Percentiles rank a stretch among this genome's conserved stretches.
Evolutionary conservation across 352 stramenopile species (phyloP).

Genomic region (Phytopythium kandeliae): DNA sequence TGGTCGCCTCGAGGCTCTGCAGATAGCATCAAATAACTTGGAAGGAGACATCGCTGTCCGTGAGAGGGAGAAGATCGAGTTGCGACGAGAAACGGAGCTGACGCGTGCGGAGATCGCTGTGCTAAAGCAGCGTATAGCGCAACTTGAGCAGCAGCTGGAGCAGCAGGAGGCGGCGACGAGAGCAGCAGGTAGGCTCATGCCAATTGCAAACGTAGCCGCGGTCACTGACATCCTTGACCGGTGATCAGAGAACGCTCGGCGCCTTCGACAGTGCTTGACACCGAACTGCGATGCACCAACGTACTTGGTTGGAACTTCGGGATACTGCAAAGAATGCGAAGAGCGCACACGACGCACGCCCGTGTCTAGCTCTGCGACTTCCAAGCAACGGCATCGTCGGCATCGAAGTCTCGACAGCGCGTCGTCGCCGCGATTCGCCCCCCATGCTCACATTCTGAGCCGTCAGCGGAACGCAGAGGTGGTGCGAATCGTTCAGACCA

Average conservation of each 20-base stretch:
- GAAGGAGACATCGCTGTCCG: conserved; percentile 7
- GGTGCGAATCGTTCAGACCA: conserved; percentile 28
- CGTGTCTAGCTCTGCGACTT: neutral
- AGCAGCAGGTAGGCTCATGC: conserved; percentile 20
- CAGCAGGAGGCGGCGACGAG: conserved; percentile 28
- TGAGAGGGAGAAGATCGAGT: conserved; percentile 7
- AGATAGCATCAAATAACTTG: conserved; percentile 5
- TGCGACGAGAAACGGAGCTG: conserved; percentile 17
- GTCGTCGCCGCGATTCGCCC: conserved; percentile 13
- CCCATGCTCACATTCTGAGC: conserved; percentile 4
- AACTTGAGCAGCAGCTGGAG: conserved; percentile 43
- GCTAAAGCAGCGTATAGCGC: conserved; percentile 21
- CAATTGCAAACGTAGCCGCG: neutral
- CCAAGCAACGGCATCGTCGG: conserved; percentile 21
- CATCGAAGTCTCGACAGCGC: conserved; percentile 46
- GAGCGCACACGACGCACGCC: conserved; percentile 10
- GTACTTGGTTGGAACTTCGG: conserved; percentile 51
- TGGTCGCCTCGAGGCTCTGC: neutral
- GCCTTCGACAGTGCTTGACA: conserved; percentile 51
- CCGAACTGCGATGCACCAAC: conserved; percentile 58
- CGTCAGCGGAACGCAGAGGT: conserved; percentile 38
- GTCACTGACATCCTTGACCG: neutral
- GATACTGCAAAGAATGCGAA: conserved; percentile 64
- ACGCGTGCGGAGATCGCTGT: conserved; percentile 14
- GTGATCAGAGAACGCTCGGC: conserved; percentile 36